phyloP scores from a whole-genome alignment of 495 filamentous ascomycete genomes.

The Talaromyces liani region DNA sequence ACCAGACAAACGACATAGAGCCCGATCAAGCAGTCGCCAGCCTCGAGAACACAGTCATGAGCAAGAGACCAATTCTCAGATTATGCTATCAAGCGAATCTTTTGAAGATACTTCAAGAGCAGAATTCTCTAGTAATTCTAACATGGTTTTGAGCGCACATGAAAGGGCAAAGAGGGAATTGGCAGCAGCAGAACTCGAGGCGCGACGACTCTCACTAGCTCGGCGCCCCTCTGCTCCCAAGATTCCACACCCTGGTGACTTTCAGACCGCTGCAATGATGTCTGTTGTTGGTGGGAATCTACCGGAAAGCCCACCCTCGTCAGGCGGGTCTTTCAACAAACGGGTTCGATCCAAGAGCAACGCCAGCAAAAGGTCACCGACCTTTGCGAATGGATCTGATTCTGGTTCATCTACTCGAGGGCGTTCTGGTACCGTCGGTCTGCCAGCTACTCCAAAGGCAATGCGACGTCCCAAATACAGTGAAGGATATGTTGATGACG shows the following conservation, averaged over 20 bases:
- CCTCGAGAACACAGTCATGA: conserved; percentile 11
- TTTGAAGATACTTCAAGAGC: conserved; percentile 11
- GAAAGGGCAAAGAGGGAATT: conserved; percentile 58
- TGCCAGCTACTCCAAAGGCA: conserved; percentile 77
- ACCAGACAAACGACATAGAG: conserved; percentile 36
- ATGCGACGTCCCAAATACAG: conserved; percentile 72
- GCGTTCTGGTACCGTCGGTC: conserved; percentile 47
- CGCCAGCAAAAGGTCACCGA: conserved; percentile 38
- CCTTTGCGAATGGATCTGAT: conserved; percentile 37
- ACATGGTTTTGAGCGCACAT: conserved; percentile 21
- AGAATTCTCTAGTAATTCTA: conserved; percentile 12
- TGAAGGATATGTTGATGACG: conserved; percentile 46
- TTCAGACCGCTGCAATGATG: conserved; percentile 36
- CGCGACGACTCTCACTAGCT: conserved; percentile 74
- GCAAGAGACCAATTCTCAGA: conserved; percentile 12
- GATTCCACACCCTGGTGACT: conserved; percentile 71
- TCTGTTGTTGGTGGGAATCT: conserved; percentile 8
- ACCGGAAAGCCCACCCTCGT: conserved; percentile 26
- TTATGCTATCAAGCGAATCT: conserved; percentile 1
- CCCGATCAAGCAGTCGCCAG: conserved; percentile 42
- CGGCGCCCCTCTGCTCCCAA: conserved; percentile 68
- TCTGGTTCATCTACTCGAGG: conserved; percentile 26
- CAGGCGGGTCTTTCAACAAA: conserved; percentile 35
- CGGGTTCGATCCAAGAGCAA: conserved; percentile 28
- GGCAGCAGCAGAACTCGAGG: conserved; percentile 80